phyloP scores from a whole-genome alignment of 345 rosid genomes.

The Tarenaya hassleriana region DNA sequence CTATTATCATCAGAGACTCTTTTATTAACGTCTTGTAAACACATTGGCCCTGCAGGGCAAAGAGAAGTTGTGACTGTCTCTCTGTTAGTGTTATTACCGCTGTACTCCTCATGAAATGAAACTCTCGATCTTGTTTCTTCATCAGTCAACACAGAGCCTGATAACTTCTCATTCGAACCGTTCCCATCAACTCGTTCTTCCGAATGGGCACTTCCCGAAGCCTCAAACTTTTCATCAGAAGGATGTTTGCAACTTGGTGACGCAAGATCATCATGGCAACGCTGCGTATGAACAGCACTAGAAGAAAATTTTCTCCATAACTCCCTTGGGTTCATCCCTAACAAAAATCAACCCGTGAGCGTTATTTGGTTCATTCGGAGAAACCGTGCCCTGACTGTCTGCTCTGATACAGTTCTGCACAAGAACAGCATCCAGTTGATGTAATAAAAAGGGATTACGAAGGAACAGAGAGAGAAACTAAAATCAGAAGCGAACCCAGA shows the following conservation, averaged over 20 bases:
- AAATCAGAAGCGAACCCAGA: too few relatives aligned
- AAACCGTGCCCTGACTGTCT: constrained; percentile 38
- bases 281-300: neutral
- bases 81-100: constrained; percentile 13
- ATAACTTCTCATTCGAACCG: constrained; percentile 14
- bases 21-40: too few relatives aligned
- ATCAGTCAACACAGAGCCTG: constrained; percentile 18
- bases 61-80: constrained; percentile 19
- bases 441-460: too few relatives aligned
- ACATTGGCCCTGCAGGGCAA: constrained; percentile 8
- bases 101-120: constrained; percentile 17
- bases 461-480: too few relatives aligned
- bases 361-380: constrained; percentile 15
- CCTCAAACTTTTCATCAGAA: constrained; percentile 23
- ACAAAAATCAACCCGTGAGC: constrained; percentile 19
- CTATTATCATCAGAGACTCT: constrained; percentile 16
- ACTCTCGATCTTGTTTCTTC: constrained; percentile 20
- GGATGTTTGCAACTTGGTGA: constrained; percentile 5
- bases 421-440: too few relatives aligned
- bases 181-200: constrained; percentile 27
- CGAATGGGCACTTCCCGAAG: neutral
- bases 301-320: constrained; percentile 10
- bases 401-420: too few relatives aligned
- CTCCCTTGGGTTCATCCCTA: constrained; percentile 14
- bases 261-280: neutral